phyloP scores from a whole-genome alignment of 83 land plant genomes.

The Picea mariana region DNA sequence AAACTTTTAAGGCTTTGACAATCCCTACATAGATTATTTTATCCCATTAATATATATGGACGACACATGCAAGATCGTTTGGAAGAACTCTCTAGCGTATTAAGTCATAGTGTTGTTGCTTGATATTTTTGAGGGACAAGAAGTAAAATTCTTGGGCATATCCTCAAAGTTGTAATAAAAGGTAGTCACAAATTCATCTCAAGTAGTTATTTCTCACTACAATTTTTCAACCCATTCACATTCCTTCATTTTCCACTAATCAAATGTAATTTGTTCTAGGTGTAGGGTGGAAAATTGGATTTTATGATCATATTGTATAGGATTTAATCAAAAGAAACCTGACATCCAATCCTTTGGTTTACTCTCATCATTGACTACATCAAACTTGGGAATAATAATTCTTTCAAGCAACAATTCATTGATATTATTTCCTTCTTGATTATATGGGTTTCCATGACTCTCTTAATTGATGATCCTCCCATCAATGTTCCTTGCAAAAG shows the following conservation, averaged over 20 bases:
- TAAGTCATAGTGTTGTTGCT: background rate
- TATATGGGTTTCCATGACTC: background rate
- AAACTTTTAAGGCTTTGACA: too few relatives aligned
- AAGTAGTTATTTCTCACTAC: background rate
- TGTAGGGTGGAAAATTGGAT: background rate
- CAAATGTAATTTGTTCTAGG: background rate
- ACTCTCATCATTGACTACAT: background rate
- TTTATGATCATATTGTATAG: background rate
- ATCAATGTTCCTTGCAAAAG: background rate
- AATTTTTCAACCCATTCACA: background rate
- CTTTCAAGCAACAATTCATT: background rate
- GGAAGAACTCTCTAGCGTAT: background rate
- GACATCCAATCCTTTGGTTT: background rate
- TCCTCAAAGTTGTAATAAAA: background rate
- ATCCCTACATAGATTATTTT: too few relatives aligned
- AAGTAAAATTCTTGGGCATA: background rate
- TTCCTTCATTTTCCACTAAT: background rate
- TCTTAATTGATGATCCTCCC: background rate
- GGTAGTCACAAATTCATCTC: background rate
- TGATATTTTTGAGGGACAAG: background rate
- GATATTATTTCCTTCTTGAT: background rate
- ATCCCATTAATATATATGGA: too few relatives aligned
- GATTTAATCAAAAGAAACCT: background rate
- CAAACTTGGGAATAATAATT: background rate
- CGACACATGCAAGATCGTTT: background rate